A percentile compares a stretch with the other conserved stretches of the same genome.
Evolutionary conservation across 2,329 filamentous ascomycete genomes (phyloP).

Genomic region (Incumbomyces delicatus): DNA sequence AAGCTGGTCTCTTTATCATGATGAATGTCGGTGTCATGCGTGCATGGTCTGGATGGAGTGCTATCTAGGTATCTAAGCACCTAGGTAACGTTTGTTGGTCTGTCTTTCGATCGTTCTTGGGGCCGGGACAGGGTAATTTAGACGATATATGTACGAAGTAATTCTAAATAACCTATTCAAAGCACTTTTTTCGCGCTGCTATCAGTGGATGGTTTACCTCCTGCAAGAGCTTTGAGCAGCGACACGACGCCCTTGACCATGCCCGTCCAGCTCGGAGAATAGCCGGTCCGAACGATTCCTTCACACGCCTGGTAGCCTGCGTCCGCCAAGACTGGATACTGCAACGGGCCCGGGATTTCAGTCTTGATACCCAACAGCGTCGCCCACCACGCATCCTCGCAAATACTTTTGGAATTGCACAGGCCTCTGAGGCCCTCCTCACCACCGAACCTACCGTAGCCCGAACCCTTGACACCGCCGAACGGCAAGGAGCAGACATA

Average conservation of each 20-base stretch:
- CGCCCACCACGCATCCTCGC: constrained; percentile 54
- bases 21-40: no score
- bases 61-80: no score
- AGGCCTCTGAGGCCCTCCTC: constrained; percentile 75
- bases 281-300: constrained; percentile 17
- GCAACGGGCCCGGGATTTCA: constrained; percentile 66
- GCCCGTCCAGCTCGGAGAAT: constrained; percentile 6
- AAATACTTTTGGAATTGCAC: constrained; percentile 82
- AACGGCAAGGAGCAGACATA: constrained; percentile 94
- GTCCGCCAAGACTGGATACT: constrained; percentile 62
- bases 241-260: background rate
- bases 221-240: background rate
- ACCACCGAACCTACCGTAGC: constrained; percentile 87
- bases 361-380: constrained; percentile 58
- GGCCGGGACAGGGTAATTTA: no score
- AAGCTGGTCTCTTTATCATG: no score
- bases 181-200: no score
- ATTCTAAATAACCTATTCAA: no score
- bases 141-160: no score
- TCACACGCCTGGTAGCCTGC: constrained; percentile 33
- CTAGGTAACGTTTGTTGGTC: no score
- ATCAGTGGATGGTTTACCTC: no score
- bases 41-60: no score
- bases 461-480: constrained; percentile 69
- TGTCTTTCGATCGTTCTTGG: no score